phyloP scores from a whole-genome alignment of 768 basidiomycete genomes.

The Mycena capillaripes region DNA sequence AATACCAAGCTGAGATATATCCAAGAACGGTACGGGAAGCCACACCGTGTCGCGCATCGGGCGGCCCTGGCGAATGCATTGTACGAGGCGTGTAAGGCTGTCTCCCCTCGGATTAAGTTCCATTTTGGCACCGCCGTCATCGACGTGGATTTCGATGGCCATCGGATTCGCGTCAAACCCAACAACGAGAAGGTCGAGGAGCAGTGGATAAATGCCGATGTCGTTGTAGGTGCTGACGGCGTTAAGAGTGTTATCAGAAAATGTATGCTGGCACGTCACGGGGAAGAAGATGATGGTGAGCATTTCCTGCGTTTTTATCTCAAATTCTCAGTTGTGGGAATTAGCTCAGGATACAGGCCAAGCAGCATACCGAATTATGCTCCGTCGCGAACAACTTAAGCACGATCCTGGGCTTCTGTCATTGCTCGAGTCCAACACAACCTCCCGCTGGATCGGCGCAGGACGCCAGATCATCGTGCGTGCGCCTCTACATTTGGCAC shows the following conservation, averaged over 20 bases:
- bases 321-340: neutral
- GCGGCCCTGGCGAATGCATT: slow-evolving; percentile 47
- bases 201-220: slow-evolving; percentile 46
- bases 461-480: slow-evolving; percentile 49
- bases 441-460: slow-evolving; percentile 54
- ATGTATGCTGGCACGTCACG: slow-evolving; percentile 47
- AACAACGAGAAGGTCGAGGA: slow-evolving; percentile 22
- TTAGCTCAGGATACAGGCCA: slow-evolving; percentile 51
- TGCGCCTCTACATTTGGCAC: too few species aligned
- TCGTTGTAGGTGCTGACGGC: slow-evolving; percentile 55
- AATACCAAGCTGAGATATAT: slow-evolving; percentile 45
- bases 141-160: slow-evolving; percentile 42
- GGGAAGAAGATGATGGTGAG: slow-evolving; percentile 40
- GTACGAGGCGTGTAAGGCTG: slow-evolving; percentile 41
- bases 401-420: slow-evolving; percentile 50
- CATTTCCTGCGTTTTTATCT: neutral
- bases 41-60: slow-evolving; percentile 51
- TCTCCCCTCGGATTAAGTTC: slow-evolving; percentile 43
- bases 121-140: slow-evolving; percentile 41
- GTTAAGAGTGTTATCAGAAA: slow-evolving; percentile 50
- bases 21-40: slow-evolving; percentile 44
- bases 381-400: slow-evolving; percentile 45
- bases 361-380: slow-evolving; percentile 54
- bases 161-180: slow-evolving; percentile 10
- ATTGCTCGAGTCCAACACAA: slow-evolving; percentile 46